phyloP scores from a whole-genome alignment of 768 basidiomycete genomes.

The Austroboletus festivus region DNA sequence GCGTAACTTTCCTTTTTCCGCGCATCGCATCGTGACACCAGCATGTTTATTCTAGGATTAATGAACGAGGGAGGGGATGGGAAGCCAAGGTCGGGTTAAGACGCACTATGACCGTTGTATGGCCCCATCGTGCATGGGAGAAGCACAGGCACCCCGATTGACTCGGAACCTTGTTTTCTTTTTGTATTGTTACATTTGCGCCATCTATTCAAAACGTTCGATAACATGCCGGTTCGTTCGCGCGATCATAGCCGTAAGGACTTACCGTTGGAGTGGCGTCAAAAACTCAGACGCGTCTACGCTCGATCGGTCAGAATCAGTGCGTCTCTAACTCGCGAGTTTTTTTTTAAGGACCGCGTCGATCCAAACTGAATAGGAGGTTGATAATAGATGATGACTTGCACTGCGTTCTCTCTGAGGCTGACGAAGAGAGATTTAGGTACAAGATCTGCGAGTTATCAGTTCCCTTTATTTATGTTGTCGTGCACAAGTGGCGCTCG shows the following conservation, averaged over 20 bases:
- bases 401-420: neutral
- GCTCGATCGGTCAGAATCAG: no score
- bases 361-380: conserved; percentile 4
- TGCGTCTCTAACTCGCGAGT: no score
- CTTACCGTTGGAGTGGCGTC: no score
- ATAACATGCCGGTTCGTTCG: conserved; percentile 2
- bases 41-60: conserved; percentile 23
- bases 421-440: conserved; percentile 14
- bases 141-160: conserved; percentile 21
- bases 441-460: conserved; percentile 6
- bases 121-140: conserved; percentile 16
- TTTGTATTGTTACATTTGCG: conserved; percentile 2
- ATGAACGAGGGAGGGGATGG: conserved; percentile 19
- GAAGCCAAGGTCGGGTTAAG: conserved; percentile 13
- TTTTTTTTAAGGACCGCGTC: conserved; percentile 1
- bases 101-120: conserved; percentile 21
- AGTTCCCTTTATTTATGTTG: neutral
- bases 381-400: neutral
- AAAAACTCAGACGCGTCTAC: no score
- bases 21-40: conserved; percentile 8
- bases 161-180: conserved; percentile 29
- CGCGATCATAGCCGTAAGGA: neutral
- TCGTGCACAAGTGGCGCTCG: conserved; percentile 1
- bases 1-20: conserved; percentile 1
- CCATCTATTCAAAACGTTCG: conserved; percentile 1